Conservation (phyloP, 345 rosid species). For the Syzygium aqueum region DNA sequence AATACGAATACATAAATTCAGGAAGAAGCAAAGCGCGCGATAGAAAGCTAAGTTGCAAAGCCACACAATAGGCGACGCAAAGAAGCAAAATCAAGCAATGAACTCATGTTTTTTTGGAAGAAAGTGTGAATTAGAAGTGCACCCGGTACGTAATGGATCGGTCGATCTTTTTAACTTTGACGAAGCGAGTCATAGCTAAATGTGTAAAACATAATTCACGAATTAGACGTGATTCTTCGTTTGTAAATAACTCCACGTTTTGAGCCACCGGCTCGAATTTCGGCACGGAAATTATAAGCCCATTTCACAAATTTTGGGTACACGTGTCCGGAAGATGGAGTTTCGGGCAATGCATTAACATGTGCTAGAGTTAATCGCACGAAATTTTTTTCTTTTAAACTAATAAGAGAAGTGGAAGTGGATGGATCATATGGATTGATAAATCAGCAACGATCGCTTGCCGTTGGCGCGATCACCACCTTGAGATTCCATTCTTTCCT, state of each 20-base stretch:
- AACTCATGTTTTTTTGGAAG: background rate
- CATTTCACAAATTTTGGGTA: too few species aligned
- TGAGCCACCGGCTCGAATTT: too few species aligned
- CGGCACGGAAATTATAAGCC: too few species aligned
- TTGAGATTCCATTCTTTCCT: background rate
- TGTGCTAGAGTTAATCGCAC: too few species aligned
- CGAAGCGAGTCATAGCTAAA: background rate
- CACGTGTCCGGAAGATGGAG: too few species aligned
- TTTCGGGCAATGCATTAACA: too few species aligned
- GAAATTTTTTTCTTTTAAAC: too few species aligned
- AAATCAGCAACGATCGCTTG: background rate
- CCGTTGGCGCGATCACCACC: background rate
- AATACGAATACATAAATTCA: too few species aligned
- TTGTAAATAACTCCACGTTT: too few species aligned
- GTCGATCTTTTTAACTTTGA: background rate
- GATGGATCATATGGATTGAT: background rate
- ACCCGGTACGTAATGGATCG: background rate
- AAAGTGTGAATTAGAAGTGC: background rate
- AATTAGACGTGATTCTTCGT: too few species aligned
- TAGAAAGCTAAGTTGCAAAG: background rate
- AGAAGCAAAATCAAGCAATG: background rate
- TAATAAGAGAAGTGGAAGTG: too few species aligned
- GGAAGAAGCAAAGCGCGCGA: background rate
- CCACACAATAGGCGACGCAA: background rate
- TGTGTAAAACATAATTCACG: too few species aligned